Percentiles rank a stretch among this genome's conserved stretches.
These are phyloP conservation scores for Firmiana major DNA, from an alignment of 345 rosid species.

Conservation along the genomic window DNA sequence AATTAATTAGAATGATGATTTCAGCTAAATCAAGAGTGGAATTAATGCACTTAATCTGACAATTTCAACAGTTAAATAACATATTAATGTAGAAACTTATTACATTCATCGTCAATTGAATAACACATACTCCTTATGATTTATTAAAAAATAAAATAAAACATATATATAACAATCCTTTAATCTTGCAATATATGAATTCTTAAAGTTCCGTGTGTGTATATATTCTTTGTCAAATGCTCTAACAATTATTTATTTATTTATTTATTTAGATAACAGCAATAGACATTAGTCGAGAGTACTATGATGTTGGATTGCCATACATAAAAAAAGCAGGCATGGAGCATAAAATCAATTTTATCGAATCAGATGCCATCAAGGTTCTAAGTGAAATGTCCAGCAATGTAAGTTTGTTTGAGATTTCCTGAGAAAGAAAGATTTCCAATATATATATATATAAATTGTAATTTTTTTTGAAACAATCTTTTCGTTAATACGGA, in stretches of 20 bases:
- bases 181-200: too few relatives aligned
- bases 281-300: conserved; percentile 33
- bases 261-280: conserved; percentile 33
- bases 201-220: too few relatives aligned
- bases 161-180: too few relatives aligned
- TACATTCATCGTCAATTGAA: too few relatives aligned
- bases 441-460: background rate
- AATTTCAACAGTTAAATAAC: too few relatives aligned
- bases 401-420: background rate
- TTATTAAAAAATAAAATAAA: too few relatives aligned
- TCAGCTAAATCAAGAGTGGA: too few relatives aligned
- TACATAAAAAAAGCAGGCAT: conserved; percentile 47
- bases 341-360: conserved; percentile 50
- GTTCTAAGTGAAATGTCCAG: background rate
- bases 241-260: background rate
- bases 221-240: background rate
- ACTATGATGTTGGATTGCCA: conserved; percentile 41
- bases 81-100: too few relatives aligned
- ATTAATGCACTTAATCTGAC: too few relatives aligned
- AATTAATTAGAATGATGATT: background rate
- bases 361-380: conserved; percentile 31
- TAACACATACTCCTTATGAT: too few relatives aligned
- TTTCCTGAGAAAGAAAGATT: background rate
- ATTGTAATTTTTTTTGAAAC: too few relatives aligned
- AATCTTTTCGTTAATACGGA: too few relatives aligned